phyloP scores from a whole-genome alignment of 164 flowering plant species.

The Chloranthus sessilifolius region DNA sequence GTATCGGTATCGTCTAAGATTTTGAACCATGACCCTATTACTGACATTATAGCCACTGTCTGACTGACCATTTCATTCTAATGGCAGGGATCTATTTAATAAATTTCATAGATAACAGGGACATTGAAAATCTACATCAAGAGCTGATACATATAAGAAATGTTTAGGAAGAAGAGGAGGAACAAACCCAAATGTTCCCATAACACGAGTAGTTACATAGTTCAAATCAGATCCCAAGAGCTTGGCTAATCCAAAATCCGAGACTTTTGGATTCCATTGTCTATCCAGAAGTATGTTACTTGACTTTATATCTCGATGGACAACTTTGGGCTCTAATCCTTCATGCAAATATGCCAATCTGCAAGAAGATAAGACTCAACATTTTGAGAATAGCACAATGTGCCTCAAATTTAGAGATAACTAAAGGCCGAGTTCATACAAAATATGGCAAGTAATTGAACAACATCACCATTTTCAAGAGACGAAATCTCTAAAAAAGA shows the following conservation, averaged over 20 bases:
- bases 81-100: too few species aligned
- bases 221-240: slow-evolving; percentile 68
- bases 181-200: slow-evolving; percentile 91
- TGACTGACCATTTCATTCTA: too few species aligned
- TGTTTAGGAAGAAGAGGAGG: slow-evolving; percentile 8
- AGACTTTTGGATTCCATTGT: slow-evolving; percentile 77
- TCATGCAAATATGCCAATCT: slow-evolving; percentile 92
- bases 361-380: slow-evolving; percentile 9
- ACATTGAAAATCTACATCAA: not conserved
- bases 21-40: too few species aligned
- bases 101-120: too few species aligned
- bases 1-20: too few species aligned
- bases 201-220: slow-evolving; percentile 86
- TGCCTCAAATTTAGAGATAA: too few species aligned
- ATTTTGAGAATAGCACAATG: not conserved
- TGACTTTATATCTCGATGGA: slow-evolving; percentile 89
- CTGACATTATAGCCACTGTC: too few species aligned
- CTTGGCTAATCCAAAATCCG: slow-evolving; percentile 95
- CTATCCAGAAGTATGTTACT: slow-evolving; percentile 83
- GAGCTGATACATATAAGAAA: not conserved
- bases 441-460: too few species aligned
- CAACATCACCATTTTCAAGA: too few species aligned
- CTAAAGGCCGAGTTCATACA: too few species aligned
- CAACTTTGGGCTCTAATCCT: slow-evolving; percentile 93
- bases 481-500: too few species aligned